Base-by-base conservation (phyloP, 495 filamentous ascomycete species). In the Penicillium macrosclerotiorum region DNA sequence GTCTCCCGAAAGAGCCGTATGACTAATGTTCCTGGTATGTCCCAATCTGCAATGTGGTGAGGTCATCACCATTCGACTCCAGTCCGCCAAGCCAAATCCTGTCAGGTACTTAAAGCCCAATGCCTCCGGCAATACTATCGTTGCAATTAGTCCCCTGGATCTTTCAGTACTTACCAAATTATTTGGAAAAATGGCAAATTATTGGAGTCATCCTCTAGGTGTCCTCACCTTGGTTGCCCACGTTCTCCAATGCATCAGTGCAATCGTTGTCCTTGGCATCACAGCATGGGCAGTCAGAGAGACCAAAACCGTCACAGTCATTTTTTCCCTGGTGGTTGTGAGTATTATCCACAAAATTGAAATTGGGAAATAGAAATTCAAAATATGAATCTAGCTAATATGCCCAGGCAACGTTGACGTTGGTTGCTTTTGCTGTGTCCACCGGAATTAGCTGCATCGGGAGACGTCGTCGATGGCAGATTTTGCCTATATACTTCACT, bases 181-280 rank as follows among this genome's bases (percentile, higher is more conserved):
- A 9, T 3, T 36, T 11, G n/a, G 23, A 45, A 30, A 19, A 25
- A 49, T 37, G 37, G 11, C 23, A 0, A 42, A 13, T 18, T 49
- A 42, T 22, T 32, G 36, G 14, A 16, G 31, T 22, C 48, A 51
- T 24, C 48, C 48, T 19, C 16, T 39, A n/a, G 48, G 48, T 11
- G 24, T 39, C 2, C 23, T 51, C 5, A 19, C 40, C 8, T 38
- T 35, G 20, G 29, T 54, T 35, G 54, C 50, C 26, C 56, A 49
- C 24, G 26, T 38, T 7, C 11, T 60, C 7, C 45, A 60, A 34
- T 40, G 23, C 7, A 5, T 42, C 31, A 60, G 53, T 14, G 37
- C 56, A n/a, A 20, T 59, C 3, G 26, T 59, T 16, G 49, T 59
- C 8, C 42, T 59, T n/a, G 56, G 52, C 8, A 56, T 59, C 42